Evolutionary conservation across 1,284 basidiomycete genomes (phyloP).

Genomic region (Ceratobasidium sp.): DNA sequence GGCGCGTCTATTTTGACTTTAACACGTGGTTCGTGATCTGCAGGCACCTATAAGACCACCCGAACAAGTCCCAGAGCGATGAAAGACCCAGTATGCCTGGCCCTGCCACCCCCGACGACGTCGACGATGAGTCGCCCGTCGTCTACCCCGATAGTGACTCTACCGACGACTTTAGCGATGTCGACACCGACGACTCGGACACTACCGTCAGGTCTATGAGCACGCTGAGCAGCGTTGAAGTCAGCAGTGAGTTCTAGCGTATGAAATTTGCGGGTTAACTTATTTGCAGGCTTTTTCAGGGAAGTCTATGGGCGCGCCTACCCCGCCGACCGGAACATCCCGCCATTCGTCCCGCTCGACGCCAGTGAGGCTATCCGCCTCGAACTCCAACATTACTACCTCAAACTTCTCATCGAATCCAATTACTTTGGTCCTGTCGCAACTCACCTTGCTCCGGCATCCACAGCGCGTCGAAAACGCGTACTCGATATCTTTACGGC

Average conservation of each 20-base stretch:
- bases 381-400: constrained; percentile 33
- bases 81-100: constrained; percentile 6
- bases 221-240: constrained; percentile 23
- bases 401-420: constrained; percentile 23
- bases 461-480: constrained; percentile 2
- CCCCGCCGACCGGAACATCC: constrained; percentile 30
- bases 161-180: constrained; percentile 33
- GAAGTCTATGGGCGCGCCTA: constrained; percentile 40
- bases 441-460: neutral
- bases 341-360: constrained; percentile 27
- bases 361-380: constrained; percentile 19
- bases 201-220: constrained; percentile 27
- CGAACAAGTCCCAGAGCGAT: neutral
- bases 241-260: constrained; percentile 27
- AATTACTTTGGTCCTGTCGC: constrained; percentile 36
- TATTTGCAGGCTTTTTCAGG: constrained; percentile 22
- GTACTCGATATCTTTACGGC: constrained; percentile 29
- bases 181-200: constrained; percentile 13
- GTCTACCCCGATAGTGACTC: constrained; percentile 16
- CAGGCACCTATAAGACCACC: constrained; percentile 21
- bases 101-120: neutral
- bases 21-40: neutral
- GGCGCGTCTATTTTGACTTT: no score
- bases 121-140: constrained; percentile 4
- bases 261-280: no score